Evolutionary conservation across 163 green algal species (phyloP).

Genomic region (Chlorella variabilis): DNA sequence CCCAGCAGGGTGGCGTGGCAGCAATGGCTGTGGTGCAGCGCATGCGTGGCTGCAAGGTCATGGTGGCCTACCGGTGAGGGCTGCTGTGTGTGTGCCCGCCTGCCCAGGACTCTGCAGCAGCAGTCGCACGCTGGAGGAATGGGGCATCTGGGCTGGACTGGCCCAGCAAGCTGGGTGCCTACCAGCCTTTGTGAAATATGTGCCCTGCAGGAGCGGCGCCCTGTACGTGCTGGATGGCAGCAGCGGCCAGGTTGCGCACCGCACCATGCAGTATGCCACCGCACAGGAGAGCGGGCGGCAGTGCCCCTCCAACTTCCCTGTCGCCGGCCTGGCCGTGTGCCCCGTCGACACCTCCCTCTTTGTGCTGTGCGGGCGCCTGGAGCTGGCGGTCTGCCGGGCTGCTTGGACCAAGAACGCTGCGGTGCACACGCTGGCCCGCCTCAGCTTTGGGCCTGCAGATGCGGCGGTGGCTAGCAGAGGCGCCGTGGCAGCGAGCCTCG

Average conservation of each 20-base stretch:
- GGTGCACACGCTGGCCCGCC: background rate
- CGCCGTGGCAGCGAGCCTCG: background rate
- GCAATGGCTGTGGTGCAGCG: constrained; percentile 48
- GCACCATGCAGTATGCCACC: constrained; percentile 40
- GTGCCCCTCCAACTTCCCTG: constrained; percentile 2
- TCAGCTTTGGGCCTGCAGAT: background rate
- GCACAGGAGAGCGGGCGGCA: constrained; percentile 28
- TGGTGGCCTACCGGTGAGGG: constrained; percentile 52
- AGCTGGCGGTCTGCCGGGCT: constrained; percentile 54
- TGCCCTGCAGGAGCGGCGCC: constrained; percentile 47
- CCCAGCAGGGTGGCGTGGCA: background rate
- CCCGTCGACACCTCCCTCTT: constrained; percentile 31
- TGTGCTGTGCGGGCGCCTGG: constrained; percentile 40
- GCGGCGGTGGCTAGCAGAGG: too few species aligned
- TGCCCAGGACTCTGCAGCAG: too few species aligned
- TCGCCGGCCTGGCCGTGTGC: constrained; percentile 40
- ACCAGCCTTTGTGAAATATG: too few species aligned
- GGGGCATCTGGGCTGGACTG: too few species aligned
- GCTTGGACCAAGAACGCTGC: constrained; percentile 41
- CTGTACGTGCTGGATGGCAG: constrained; percentile 38
- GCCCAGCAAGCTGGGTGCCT: too few species aligned
- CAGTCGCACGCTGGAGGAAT: too few species aligned
- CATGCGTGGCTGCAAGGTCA: constrained; percentile 29
- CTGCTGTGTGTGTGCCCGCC: background rate
- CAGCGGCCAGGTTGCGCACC: constrained; percentile 27